phyloP scores from a whole-genome alignment of 768 basidiomycete genomes.

The Auriscalpium microsporum region DNA sequence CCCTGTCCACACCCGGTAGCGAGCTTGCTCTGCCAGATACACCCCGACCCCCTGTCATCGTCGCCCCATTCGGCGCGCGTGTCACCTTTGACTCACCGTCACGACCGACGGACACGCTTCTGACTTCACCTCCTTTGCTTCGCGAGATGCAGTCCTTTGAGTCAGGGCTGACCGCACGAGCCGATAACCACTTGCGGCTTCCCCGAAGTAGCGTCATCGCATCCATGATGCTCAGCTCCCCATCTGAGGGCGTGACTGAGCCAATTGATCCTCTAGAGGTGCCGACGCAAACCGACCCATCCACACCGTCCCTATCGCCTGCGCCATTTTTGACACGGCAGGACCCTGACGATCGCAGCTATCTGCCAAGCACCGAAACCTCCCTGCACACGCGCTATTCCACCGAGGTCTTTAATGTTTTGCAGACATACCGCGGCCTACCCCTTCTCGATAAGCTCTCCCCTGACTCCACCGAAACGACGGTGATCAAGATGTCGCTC shows the following conservation, averaged over 20 bases:
- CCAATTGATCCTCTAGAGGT: background rate
- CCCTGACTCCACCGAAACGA: slow-evolving; percentile 45
- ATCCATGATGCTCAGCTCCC: background rate
- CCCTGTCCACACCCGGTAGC: slow-evolving; percentile 17
- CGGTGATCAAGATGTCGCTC: slow-evolving; percentile 67
- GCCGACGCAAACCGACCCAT: background rate
- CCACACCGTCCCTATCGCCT: slow-evolving; percentile 4
- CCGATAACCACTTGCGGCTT: slow-evolving; percentile 23
- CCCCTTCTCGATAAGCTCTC: slow-evolving; percentile 63
- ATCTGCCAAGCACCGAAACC: slow-evolving; percentile 37
- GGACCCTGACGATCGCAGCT: slow-evolving; percentile 16
- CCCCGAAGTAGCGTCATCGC: background rate
- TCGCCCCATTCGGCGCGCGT: slow-evolving; percentile 56
- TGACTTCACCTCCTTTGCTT: slow-evolving; percentile 35
- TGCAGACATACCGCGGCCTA: slow-evolving; percentile 73
- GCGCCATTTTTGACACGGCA: slow-evolving; percentile 7
- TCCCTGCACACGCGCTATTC: slow-evolving; percentile 56
- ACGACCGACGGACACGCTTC: slow-evolving; percentile 32
- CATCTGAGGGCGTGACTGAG: background rate
- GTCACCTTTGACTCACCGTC: slow-evolving; percentile 55
- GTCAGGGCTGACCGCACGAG: slow-evolving; percentile 68
- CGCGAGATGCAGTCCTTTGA: slow-evolving; percentile 87
- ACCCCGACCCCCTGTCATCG: slow-evolving; percentile 20
- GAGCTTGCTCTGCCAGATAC: slow-evolving; percentile 9
- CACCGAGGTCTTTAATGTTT: slow-evolving; percentile 69